These are phyloP conservation scores for Sugiyamaella sp. DNA, from an alignment of 1,139 yeast genomes.

Conservation along the genomic window DNA sequence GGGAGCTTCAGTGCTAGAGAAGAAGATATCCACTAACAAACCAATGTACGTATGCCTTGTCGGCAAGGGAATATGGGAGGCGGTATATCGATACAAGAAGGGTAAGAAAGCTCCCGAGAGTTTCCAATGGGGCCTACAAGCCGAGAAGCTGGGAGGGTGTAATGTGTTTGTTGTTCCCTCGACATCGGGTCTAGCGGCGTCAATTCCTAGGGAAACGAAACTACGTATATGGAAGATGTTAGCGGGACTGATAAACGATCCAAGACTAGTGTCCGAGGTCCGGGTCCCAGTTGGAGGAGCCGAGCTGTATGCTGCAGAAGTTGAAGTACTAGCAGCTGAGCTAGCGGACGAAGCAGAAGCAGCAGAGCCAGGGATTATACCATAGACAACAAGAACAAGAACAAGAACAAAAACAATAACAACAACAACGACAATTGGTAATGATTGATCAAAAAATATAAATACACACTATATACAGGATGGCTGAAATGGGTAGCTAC, in stretches of 20 bases:
- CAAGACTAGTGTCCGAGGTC: too few relatives aligned
- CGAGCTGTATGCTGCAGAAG: too few relatives aligned
- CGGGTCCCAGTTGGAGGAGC: too few relatives aligned
- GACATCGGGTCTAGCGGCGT: conserved; percentile 73
- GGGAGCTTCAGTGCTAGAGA: conserved; percentile 58
- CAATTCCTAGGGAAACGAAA: conserved; percentile 53
- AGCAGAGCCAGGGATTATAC: too few relatives aligned
- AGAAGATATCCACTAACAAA: conserved; percentile 46
- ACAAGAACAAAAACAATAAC: too few relatives aligned
- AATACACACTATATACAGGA: background rate
- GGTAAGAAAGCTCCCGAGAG: conserved; percentile 32
- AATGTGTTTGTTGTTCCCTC: conserved; percentile 65
- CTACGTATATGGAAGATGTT: conserved; percentile 53
- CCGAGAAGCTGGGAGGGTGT: conserved; percentile 34
- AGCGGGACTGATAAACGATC: conserved; percentile 25
- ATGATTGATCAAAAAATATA: background rate
- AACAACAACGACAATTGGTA: background rate
- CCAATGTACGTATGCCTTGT: conserved; percentile 59
- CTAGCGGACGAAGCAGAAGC: too few relatives aligned
- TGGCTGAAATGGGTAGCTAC: background rate
- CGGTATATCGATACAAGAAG: conserved; percentile 48
- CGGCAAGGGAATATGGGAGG: conserved; percentile 83
- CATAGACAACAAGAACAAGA: background rate
- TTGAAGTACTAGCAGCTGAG: background rate
- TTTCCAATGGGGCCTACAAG: conserved; percentile 59